A percentile compares a stretch with the other conserved stretches of the same genome.
Evolutionary conservation across 2,329 filamentous ascomycete genomes (phyloP).

Genomic region (Camillea tinctor): DNA sequence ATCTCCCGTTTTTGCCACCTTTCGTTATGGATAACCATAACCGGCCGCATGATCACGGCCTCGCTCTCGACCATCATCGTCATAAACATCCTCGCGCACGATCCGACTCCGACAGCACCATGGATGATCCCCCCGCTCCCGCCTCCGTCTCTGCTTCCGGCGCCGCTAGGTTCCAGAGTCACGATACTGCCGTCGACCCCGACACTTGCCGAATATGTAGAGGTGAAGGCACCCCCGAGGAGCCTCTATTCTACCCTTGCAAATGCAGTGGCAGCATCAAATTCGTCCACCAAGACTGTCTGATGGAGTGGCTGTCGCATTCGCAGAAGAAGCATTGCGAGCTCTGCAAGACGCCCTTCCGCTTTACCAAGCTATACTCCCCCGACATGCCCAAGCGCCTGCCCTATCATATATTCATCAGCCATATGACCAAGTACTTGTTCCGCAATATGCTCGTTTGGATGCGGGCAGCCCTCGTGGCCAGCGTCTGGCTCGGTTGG

Average conservation of each 20-base stretch:
- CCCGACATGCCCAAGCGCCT: conserved; percentile 87
- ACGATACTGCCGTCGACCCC: conserved; percentile 21
- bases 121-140: conserved; percentile 11
- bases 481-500: conserved; percentile 83
- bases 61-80: background rate
- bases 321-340: conserved; percentile 99
- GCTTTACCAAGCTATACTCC: conserved; percentile 96
- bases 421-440: conserved; percentile 73
- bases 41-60: conserved; percentile 5
- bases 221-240: conserved; percentile 76
- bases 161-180: conserved; percentile 3
- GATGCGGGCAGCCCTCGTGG: conserved; percentile 75
- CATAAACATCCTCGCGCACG: conserved; percentile 13
- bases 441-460: conserved; percentile 72
- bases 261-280: conserved; percentile 99
- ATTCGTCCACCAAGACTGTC: conserved; percentile 93
- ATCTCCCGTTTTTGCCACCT: background rate
- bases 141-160: background rate
- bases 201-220: conserved; percentile 98
- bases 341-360: conserved; percentile 96
- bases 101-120: conserved; percentile 6
- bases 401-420: conserved; percentile 76
- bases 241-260: conserved; percentile 95
- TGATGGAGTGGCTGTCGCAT: conserved; percentile 98
- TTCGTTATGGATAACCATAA: conserved; percentile 12